These are phyloP conservation scores for Phyllosticta paracitricarpa DNA, from an alignment of 2,329 filamentous ascomycete genomes.

Conservation along the genomic window DNA sequence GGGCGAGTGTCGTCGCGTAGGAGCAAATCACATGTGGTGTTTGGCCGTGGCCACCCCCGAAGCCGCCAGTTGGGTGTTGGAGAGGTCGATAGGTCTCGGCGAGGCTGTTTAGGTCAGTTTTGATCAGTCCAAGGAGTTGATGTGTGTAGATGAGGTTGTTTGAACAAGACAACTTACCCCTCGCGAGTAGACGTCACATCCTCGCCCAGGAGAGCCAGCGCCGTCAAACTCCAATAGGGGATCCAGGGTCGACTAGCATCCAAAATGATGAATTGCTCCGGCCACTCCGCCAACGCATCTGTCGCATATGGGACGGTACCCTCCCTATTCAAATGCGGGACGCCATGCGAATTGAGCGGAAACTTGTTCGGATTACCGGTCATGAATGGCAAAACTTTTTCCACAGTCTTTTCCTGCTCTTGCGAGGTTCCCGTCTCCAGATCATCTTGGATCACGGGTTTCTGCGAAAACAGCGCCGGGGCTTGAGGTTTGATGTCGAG, in stretches of 20 bases:
- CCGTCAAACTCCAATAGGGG: slow-evolving; percentile 82
- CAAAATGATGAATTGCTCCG: slow-evolving; percentile 58
- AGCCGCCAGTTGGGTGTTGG: slow-evolving; percentile 77
- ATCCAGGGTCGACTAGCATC: slow-evolving; percentile 92
- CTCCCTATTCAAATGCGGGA: slow-evolving; percentile 62
- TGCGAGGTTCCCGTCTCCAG: slow-evolving; percentile 58
- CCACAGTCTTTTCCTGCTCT: slow-evolving; percentile 58
- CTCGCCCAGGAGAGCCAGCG: slow-evolving; percentile 58
- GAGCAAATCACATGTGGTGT: slow-evolving; percentile 78
- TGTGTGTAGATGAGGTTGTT: not conserved
- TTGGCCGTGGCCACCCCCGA: slow-evolving; percentile 90
- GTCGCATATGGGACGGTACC: slow-evolving; percentile 53
- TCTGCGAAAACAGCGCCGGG: slow-evolving; percentile 20
- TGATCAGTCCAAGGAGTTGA: not conserved
- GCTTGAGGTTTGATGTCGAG: slow-evolving; percentile 17
- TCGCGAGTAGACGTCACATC: slow-evolving; percentile 46
- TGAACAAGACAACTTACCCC: slow-evolving; percentile 33
- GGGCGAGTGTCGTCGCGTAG: slow-evolving; percentile 71
- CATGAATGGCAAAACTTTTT: slow-evolving; percentile 60
- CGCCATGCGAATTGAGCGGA: slow-evolving; percentile 57
- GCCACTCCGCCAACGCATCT: slow-evolving; percentile 48
- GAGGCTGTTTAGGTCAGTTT: slow-evolving; percentile 34
- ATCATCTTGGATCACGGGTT: slow-evolving; percentile 52
- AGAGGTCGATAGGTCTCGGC: slow-evolving; percentile 66
- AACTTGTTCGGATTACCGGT: slow-evolving; percentile 41